Evolutionary conservation across 129 eudicot genomes (phyloP).

Genomic region (Helichrysum umbraculigerum): DNA sequence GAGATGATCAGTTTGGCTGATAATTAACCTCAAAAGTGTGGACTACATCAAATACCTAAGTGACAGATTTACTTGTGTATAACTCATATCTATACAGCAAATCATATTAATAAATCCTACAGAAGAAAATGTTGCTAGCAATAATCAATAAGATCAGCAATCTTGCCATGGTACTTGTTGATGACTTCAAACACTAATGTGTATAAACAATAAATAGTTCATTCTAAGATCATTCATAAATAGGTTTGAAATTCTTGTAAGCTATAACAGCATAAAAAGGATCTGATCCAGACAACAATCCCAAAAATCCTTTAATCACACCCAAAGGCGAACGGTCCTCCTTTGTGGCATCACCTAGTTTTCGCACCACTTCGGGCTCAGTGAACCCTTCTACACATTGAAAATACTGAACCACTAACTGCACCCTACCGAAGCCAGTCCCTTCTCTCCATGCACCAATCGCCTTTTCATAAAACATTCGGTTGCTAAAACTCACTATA

Average conservation of each 20-base stretch:
- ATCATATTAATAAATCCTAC: too few relatives aligned
- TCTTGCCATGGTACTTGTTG: not conserved
- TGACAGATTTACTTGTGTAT: too few relatives aligned
- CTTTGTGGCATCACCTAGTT: constrained; percentile 28
- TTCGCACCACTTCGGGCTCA: constrained; percentile 61
- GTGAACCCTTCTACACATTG: constrained; percentile 84
- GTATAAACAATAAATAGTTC: not conserved
- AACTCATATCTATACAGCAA: too few relatives aligned
- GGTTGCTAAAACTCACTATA: constrained; percentile 79
- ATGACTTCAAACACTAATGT: not conserved
- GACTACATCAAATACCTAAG: too few relatives aligned
- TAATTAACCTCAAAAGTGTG: too few relatives aligned
- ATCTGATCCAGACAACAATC: constrained; percentile 59
- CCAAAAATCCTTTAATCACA: constrained; percentile 51
- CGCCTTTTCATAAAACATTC: constrained; percentile 80
- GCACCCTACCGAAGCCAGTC: constrained; percentile 63
- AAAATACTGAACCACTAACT: constrained; percentile 72
- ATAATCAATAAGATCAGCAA: not conserved
- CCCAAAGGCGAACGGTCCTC: constrained; percentile 39
- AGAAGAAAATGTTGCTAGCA: not conserved
- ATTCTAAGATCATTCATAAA: constrained; percentile 37
- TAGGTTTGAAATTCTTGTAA: constrained; percentile 69
- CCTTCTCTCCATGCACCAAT: constrained; percentile 81
- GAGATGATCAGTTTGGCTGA: too few relatives aligned
- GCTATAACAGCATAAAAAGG: constrained; percentile 84